Conservation (phyloP, 148 eudicot species). For the Silene uniflora region DNA sequence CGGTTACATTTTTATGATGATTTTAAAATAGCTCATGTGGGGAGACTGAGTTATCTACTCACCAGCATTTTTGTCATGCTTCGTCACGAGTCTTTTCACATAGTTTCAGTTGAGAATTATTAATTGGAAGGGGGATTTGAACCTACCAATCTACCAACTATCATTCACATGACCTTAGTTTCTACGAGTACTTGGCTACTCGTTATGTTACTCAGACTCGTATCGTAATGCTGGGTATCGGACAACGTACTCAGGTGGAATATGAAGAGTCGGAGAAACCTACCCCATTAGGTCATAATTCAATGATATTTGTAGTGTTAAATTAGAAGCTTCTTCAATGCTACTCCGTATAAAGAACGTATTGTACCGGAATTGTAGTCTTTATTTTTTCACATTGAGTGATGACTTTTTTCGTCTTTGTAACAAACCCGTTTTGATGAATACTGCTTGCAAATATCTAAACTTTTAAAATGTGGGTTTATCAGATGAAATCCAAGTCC, state of each 20-base stretch:
- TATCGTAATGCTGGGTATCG: too few species aligned
- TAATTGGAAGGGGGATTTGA: background rate
- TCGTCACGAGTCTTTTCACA: background rate
- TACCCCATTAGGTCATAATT: too few species aligned
- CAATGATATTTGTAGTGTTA: background rate
- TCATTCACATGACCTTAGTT: background rate
- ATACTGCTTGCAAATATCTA: background rate
- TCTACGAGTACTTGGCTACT: background rate
- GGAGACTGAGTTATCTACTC: too few species aligned
- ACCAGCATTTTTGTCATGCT: background rate
- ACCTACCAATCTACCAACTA: background rate
- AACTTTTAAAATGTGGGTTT: background rate
- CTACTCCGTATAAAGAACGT: background rate
- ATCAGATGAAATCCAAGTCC: slow-evolving; percentile 73
- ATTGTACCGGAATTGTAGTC: background rate
- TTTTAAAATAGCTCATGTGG: too few species aligned
- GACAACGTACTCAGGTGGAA: too few species aligned
- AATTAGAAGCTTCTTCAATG: background rate
- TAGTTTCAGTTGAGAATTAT: background rate
- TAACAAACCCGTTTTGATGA: background rate
- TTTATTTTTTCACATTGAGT: background rate
- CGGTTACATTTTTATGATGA: background rate
- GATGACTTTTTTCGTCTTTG: background rate
- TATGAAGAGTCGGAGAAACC: too few species aligned
- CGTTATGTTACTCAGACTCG: too few species aligned